These are phyloP conservation scores for Coemansia sp. DNA, from an alignment of 192 early-diverging fungal genomes.

Conservation along the genomic window DNA sequence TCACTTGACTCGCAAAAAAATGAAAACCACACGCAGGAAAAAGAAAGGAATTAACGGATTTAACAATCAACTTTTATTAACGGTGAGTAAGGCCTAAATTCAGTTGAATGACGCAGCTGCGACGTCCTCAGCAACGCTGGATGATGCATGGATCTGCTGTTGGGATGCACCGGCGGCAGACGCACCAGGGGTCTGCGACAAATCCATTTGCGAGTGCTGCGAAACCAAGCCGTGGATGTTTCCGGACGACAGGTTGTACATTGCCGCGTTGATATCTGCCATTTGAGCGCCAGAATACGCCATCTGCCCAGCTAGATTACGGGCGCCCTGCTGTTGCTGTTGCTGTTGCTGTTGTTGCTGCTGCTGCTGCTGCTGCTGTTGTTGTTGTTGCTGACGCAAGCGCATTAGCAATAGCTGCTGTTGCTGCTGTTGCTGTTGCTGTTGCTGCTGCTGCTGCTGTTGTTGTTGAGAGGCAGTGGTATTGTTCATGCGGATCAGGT, in stretches of 20 bases:
- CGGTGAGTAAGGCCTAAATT: not conserved
- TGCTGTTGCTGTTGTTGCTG: slow-evolving; percentile 5
- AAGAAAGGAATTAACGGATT: not conserved
- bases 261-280: slow-evolving; percentile 12
- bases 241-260: slow-evolving; percentile 16
- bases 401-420: slow-evolving; percentile 28
- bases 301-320: slow-evolving; percentile 15
- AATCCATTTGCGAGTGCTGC: slow-evolving; percentile 16
- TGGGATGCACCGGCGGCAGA: slow-evolving; percentile 1
- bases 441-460: too few relatives aligned
- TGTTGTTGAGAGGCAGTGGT: slow-evolving; percentile 1
- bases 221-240: slow-evolving; percentile 12
- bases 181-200: slow-evolving; percentile 7
- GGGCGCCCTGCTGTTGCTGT: slow-evolving; percentile 1
- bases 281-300: slow-evolving; percentile 15
- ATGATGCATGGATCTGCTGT: slow-evolving; percentile 3
- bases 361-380: slow-evolving; percentile 35
- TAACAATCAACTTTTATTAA: slow-evolving; percentile 5
- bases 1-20: not conserved
- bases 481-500: slow-evolving; percentile 18
- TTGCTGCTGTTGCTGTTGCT: slow-evolving; percentile 29
- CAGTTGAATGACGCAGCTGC: slow-evolving; percentile 36
- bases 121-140: slow-evolving; percentile 45
- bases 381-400: slow-evolving; percentile 29
- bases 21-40: not conserved